Evolutionary conservation across 1,284 basidiomycete species (phyloP).

Genomic region (Papiliotrema nemorosa): DNA sequence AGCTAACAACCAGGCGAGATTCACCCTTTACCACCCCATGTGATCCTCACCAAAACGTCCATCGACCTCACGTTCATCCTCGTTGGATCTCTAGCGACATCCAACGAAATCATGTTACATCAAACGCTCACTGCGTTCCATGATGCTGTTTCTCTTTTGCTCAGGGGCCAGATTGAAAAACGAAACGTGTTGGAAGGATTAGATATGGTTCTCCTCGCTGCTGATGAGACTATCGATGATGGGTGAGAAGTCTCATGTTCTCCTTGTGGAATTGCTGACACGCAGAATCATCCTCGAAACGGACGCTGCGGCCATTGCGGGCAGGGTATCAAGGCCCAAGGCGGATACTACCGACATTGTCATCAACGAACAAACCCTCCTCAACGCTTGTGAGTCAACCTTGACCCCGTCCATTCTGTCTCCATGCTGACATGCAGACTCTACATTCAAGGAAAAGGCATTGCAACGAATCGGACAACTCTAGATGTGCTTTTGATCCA

Average conservation of each 20-base stretch:
- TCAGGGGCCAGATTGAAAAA: slow-evolving; percentile 94
- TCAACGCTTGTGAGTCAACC: slow-evolving; percentile 63
- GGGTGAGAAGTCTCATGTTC: slow-evolving; percentile 60
- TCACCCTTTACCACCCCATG: slow-evolving; percentile 79
- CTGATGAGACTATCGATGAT: slow-evolving; percentile 97
- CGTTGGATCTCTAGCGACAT: slow-evolving; percentile 71
- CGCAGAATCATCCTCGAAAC: slow-evolving; percentile 95
- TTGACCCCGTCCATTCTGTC: background rate
- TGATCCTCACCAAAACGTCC: slow-evolving; percentile 90
- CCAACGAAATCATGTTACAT: slow-evolving; percentile 97
- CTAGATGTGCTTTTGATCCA: slow-evolving; percentile 19
- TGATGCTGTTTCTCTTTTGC: slow-evolving; percentile 78
- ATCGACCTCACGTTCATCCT: slow-evolving; percentile 96
- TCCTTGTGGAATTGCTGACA: background rate
- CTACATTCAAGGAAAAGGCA: slow-evolving; percentile 79
- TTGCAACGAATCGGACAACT: slow-evolving; percentile 61
- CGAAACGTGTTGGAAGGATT: slow-evolving; percentile 90
- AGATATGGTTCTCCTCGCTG: slow-evolving; percentile 84
- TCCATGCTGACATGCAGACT: slow-evolving; percentile 51
- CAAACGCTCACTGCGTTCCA: slow-evolving; percentile 76
- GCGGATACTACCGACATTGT: slow-evolving; percentile 94
- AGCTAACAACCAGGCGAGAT: slow-evolving; percentile 71
- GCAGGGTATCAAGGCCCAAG: slow-evolving; percentile 85
- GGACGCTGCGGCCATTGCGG: slow-evolving; percentile 90
- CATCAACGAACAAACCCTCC: slow-evolving; percentile 96